Evolutionary conservation across 1,284 basidiomycete species (phyloP).

Genomic region (Apiotrichum gracile): DNA sequence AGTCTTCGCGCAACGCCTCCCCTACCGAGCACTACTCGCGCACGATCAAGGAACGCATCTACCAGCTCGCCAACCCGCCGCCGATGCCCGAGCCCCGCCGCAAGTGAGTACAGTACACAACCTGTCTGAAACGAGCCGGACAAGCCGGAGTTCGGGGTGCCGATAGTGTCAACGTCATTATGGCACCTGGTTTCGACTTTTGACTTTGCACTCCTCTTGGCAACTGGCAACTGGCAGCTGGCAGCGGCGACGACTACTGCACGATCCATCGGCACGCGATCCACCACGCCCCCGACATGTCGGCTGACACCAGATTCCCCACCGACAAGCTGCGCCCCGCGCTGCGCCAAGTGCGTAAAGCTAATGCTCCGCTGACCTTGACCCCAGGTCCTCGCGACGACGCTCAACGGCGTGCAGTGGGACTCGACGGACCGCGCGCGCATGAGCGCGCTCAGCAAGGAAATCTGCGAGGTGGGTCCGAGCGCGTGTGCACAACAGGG

Average conservation of each 20-base stretch:
- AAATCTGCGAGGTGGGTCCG: slow-evolving; percentile 39
- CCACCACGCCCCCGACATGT: not conserved
- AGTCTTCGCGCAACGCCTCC: not conserved
- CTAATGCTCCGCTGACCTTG: slow-evolving; percentile 10
- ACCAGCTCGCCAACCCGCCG: not conserved
- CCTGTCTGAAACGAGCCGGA: too few species aligned
- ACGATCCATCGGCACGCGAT: too few species aligned
- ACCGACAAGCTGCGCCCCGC: slow-evolving; percentile 32
- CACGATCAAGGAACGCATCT: slow-evolving; percentile 7
- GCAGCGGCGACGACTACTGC: too few species aligned
- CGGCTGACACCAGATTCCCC: slow-evolving; percentile 23
- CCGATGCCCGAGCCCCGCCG: not conserved
- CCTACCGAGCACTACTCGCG: slow-evolving; percentile 11
- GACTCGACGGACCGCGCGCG: slow-evolving; percentile 26
- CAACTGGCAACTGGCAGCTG: too few species aligned
- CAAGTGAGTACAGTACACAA: slow-evolving; percentile 1
- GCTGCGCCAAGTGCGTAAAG: slow-evolving; percentile 25
- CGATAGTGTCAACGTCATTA: too few species aligned
- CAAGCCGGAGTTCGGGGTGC: too few species aligned
- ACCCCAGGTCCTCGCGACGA: slow-evolving; percentile 24
- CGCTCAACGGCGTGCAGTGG: slow-evolving; percentile 27
- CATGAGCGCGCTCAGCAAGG: slow-evolving; percentile 33
- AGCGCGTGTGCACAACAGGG: too few species aligned
- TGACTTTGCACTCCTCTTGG: too few species aligned
- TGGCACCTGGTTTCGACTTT: too few species aligned